Base-by-base conservation (phyloP, 352 stramenopile species). In the Phytopythium ostracodes region DNA sequence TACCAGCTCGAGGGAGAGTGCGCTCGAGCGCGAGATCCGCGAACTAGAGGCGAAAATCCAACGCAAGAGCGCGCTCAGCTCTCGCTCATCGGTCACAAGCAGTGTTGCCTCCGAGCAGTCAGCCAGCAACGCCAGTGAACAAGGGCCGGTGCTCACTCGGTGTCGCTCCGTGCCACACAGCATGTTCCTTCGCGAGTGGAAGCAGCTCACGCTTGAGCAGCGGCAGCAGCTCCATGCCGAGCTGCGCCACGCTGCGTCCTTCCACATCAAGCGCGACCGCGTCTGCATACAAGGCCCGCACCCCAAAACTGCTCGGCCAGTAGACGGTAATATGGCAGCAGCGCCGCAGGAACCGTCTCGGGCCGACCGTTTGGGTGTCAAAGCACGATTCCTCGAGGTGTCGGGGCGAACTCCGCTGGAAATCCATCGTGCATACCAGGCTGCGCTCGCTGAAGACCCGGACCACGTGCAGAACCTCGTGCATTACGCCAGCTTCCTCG, bases 401-500 rank as follows among this genome's bases (percentile, higher is more conserved):
- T 54, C 56, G 11, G 69, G 60, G 11, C 67, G 65, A 3, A 49
- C 60, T 22, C 27, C 56, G 5, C 44, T 68, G 4, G 71, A 81
- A 29, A 69, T 74, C 29, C 59, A 63, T 20, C 64, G 66, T 40
- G 35, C 62, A 0, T 85, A 81, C 42, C 47, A 77, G 31, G 59
- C 75, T 49, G 76, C 71, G 6, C 62, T 85, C 4, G 29, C 49
- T 27, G 18, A 75, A 20, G 71, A 85, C 24, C 27, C 40, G 0
- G 51, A 59, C 17, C 66, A 85, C 25, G 69, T 65, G 9, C 44
- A 62, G 18, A 75, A 79, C 29, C 65, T 85, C 14, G 65, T 70
- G 10, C 72, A 67, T n/a, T 85, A 79, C n/a, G 76, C 73, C 7
- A 31, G 60, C 4, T 82, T 82, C 52, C 64, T 85, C 12, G 68